Percentiles rank a stretch among this genome's conserved stretches.
Evolutionary conservation across 768 basidiomycete genomes (phyloP).

Genomic region (Rhodocollybia butyracea): DNA sequence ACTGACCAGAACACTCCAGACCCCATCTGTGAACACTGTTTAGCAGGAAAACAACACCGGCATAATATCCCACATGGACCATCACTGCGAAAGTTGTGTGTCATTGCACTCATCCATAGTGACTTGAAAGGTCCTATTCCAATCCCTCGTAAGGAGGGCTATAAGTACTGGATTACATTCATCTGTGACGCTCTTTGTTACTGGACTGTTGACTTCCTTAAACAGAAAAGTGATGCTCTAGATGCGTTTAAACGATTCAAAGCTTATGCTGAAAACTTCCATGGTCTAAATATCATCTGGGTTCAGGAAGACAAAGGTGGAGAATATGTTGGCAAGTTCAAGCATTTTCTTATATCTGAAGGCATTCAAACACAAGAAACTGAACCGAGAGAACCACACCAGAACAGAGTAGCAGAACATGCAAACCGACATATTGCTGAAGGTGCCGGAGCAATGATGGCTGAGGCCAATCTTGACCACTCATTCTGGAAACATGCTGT

Average conservation of each 20-base stretch:
- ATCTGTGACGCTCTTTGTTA: too few species aligned
- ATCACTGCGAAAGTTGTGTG: too few species aligned
- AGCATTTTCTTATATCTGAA: not conserved
- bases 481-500: conserved; percentile 23
- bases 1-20: conserved; percentile 12
- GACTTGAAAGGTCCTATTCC: too few species aligned
- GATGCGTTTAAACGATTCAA: too few species aligned
- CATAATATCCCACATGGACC: too few species aligned
- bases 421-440: conserved; percentile 22
- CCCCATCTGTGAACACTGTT: conserved; percentile 21
- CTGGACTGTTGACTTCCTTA: too few species aligned
- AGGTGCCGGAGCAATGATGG: conserved; percentile 19
- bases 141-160: too few species aligned
- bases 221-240: too few species aligned
- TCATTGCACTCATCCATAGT: too few species aligned
- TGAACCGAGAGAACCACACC: too few species aligned
- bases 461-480: conserved; percentile 13
- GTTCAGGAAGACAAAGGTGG: conserved; percentile 11
- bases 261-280: too few species aligned
- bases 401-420: conserved; percentile 25
- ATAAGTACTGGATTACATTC: too few species aligned
- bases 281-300: not conserved
- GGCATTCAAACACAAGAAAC: conserved; percentile 21
- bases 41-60: conserved; percentile 20
- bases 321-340: conserved; percentile 11